These are phyloP conservation scores for Penicillium sp. DNA, from an alignment of 2,329 filamentous ascomycete genomes.

Conservation along the genomic window DNA sequence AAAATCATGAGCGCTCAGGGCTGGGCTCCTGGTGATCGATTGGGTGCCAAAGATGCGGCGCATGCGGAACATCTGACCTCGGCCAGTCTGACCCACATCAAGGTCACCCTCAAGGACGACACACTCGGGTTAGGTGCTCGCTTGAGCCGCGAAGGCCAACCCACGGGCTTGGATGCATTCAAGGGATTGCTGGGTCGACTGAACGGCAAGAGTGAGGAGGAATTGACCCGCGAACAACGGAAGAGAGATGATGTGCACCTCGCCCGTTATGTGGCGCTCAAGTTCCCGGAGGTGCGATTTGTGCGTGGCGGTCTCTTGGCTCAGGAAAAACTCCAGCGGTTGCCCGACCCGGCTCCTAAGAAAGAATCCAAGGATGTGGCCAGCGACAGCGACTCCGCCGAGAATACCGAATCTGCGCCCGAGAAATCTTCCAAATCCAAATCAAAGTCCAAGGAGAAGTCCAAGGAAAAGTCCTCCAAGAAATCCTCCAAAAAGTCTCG, in stretches of 20 bases:
- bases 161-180: constrained; percentile 81
- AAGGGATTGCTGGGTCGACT: constrained; percentile 79
- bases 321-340: constrained; percentile 49
- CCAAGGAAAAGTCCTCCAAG: constrained; percentile 20
- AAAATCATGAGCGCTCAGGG: constrained; percentile 82
- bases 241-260: constrained; percentile 64
- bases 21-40: constrained; percentile 77
- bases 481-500: constrained; percentile 16
- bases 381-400: constrained; percentile 4
- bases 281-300: constrained; percentile 77
- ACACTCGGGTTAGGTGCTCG: constrained; percentile 83
- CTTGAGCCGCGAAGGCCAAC: constrained; percentile 62
- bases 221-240: constrained; percentile 63
- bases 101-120: constrained; percentile 81
- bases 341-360: constrained; percentile 28
- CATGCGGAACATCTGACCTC: constrained; percentile 72
- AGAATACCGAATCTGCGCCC: constrained; percentile 9
- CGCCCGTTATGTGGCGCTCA: constrained; percentile 65
- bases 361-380: constrained; percentile 40
- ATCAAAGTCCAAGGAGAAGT: constrained; percentile 14
- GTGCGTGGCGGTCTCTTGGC: constrained; percentile 73
- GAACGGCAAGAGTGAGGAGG: constrained; percentile 77
- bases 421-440: constrained; percentile 11
- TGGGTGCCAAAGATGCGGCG: constrained; percentile 70
- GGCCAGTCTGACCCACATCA: constrained; percentile 79